A percentile compares a stretch with the other conserved stretches of the same genome.
Evolutionary conservation across 2,329 filamentous ascomycete genomes (phyloP).

Genomic region (Lachnellula hyalina): DNA sequence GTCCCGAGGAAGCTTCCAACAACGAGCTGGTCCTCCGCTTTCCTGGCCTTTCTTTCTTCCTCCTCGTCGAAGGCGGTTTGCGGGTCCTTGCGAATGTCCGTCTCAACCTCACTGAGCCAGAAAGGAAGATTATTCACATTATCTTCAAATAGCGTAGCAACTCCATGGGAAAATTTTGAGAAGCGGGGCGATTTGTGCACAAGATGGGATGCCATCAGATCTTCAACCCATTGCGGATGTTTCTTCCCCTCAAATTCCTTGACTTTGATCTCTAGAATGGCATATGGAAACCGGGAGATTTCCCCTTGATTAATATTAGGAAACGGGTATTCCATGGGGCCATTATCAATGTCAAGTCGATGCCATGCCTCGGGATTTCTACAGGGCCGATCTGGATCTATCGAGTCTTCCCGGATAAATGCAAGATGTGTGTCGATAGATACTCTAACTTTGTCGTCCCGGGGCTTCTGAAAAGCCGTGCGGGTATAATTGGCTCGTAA

Average conservation of each 20-base stretch:
- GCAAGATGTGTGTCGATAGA: constrained; percentile 90
- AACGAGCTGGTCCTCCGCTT: constrained; percentile 79
- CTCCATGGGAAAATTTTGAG: constrained; percentile 94
- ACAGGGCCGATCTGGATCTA: constrained; percentile 81
- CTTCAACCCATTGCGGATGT: constrained; percentile 79
- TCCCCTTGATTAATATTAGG: constrained; percentile 83
- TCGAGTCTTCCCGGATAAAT: constrained; percentile 72
- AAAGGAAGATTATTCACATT: constrained; percentile 95
- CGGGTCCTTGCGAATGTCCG: constrained; percentile 89
- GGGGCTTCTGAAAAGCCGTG: constrained; percentile 93
- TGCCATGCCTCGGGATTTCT: constrained; percentile 89
- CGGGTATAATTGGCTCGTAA: constrained; percentile 89
- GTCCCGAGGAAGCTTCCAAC: constrained; percentile 81
- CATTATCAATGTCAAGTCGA: constrained; percentile 79
- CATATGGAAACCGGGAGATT: constrained; percentile 84
- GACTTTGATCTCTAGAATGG: constrained; percentile 88
- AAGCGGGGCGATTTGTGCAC: constrained; percentile 86
- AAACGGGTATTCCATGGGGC: constrained; percentile 82
- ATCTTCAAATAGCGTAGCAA: constrained; percentile 88
- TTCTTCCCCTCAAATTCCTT: constrained; percentile 60
- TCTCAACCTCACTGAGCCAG: constrained; percentile 89
- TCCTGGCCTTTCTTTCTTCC: constrained; percentile 74
- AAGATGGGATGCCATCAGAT: constrained; percentile 87
- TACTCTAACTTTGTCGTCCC: constrained; percentile 83
- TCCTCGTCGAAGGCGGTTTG: constrained; percentile 87